A percentile compares a stretch with the other conserved stretches of the same genome.
Evolutionary conservation across 1,284 basidiomycete genomes (phyloP).

Genomic region (Ceratobasidium theobromae): DNA sequence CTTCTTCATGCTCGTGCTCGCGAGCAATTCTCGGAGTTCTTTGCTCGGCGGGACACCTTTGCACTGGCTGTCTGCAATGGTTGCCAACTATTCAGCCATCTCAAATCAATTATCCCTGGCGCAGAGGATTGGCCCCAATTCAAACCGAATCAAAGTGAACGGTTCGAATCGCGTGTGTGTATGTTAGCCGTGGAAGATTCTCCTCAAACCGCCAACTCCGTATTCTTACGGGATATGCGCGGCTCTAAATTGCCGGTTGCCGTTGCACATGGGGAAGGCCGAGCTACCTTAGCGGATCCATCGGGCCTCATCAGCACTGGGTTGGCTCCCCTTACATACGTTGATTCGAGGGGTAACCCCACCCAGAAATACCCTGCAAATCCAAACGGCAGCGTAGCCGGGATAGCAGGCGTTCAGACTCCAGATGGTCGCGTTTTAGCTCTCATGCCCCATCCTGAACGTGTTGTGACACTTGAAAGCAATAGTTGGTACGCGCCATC

Average conservation of each 20-base stretch:
- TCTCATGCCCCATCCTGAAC: slow-evolving; percentile 95
- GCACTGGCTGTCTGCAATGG: slow-evolving; percentile 97
- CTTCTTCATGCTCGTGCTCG: slow-evolving; percentile 77
- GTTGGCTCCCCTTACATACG: slow-evolving; percentile 72
- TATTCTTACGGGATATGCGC: slow-evolving; percentile 88
- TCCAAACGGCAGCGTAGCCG: slow-evolving; percentile 89
- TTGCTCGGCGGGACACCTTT: slow-evolving; percentile 78
- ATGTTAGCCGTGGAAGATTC: slow-evolving; percentile 75
- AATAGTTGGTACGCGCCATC: slow-evolving; percentile 84
- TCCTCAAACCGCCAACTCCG: slow-evolving; percentile 58
- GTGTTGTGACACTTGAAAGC: slow-evolving; percentile 72
- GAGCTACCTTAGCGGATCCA: slow-evolving; percentile 58
- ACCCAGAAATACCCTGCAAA: slow-evolving; percentile 88
- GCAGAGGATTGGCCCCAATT: slow-evolving; percentile 86
- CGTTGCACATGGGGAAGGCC: slow-evolving; percentile 95
- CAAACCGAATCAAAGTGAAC: slow-evolving; percentile 84
- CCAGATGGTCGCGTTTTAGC: slow-evolving; percentile 85
- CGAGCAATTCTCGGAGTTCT: slow-evolving; percentile 79
- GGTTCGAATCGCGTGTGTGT: slow-evolving; percentile 87
- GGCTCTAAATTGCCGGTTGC: slow-evolving; percentile 88
- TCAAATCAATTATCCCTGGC: slow-evolving; percentile 86
- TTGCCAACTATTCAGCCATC: slow-evolving; percentile 92
- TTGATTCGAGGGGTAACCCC: slow-evolving; percentile 65
- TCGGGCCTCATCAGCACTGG: slow-evolving; percentile 51
- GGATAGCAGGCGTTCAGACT: slow-evolving; percentile 88